A percentile compares a stretch with the other conserved stretches of the same genome.
phyloP scores from a whole-genome alignment of 2,329 filamentous ascomycete species.

The Nemania sp. region DNA sequence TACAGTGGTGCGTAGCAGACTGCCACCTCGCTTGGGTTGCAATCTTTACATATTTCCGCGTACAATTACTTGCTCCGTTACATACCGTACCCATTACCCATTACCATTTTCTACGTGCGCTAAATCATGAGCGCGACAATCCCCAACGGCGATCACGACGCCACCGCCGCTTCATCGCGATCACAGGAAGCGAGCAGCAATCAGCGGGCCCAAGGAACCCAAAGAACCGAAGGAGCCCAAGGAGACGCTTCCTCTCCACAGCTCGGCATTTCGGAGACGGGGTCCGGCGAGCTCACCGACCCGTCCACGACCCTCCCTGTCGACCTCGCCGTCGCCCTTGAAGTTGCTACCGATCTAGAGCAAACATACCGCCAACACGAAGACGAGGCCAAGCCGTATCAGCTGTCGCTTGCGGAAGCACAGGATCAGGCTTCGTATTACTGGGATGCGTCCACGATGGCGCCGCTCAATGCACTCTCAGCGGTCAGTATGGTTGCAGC shows the following conservation, averaged over 20 bases:
- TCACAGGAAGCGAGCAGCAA: conserved; percentile 3
- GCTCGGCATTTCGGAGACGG: conserved; percentile 29
- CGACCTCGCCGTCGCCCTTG: conserved; percentile 35
- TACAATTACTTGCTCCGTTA: conserved; percentile 2
- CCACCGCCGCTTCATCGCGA: conserved; percentile 6
- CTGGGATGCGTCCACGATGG: conserved; percentile 62
- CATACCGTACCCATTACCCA: conserved; percentile 2
- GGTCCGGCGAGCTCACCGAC: conserved; percentile 32
- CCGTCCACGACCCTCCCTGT: conserved; percentile 28
- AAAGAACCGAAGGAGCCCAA: too few relatives aligned
- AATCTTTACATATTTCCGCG: conserved; percentile 1
- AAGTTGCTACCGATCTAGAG: conserved; percentile 32
- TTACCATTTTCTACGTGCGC: background rate
- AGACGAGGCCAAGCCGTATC: background rate
- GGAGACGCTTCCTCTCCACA: conserved; percentile 26
- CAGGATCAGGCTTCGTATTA: conserved; percentile 50
- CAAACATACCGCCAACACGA: conserved; percentile 6
- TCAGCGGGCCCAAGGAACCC: conserved; percentile 1
- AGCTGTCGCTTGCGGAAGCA: conserved; percentile 6
- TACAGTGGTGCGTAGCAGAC: background rate
- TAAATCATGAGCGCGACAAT: conserved; percentile 19
- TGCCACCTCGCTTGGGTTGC: conserved; percentile 11
- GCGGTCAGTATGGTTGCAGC: conserved; percentile 48
- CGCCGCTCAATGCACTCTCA: conserved; percentile 57
- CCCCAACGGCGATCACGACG: conserved; percentile 22